Evolutionary conservation across 2,329 filamentous ascomycete species (phyloP), one percentile per base, ranked within the genome.

Genomic region (Aquanectria penicillioides): DNA sequence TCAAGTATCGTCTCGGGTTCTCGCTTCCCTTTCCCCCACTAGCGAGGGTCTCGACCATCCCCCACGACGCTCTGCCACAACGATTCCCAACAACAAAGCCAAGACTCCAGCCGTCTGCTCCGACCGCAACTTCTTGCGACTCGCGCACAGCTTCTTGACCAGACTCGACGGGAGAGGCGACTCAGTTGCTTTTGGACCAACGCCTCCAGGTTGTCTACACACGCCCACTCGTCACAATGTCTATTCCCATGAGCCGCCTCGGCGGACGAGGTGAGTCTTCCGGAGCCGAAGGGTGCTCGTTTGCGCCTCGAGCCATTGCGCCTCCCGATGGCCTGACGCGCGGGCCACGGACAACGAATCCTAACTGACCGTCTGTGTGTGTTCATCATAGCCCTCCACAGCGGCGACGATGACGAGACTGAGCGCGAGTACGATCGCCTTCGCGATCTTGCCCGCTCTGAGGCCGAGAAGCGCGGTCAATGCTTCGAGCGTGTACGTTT

Each of bases 391-490:
- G 92, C 90, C 76, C 92, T 94, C 81, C 92, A 89, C 77, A 89
- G 93, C 74, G 83, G 83, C 58, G 82, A 88, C 66, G 86, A 86
- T 72, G 80, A 80, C 67, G 84, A 89, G 58, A 82, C 87, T 53
- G 94, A 98, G 81, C 87, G 84, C 67, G 94, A 98, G 79, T 98
- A 98, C 77, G 94, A 98, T 74, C 91, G 92, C 51, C 85, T 98
- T 38, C 92, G 95, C 71, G 89, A 90, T 67, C 84, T 94, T 15
- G 95, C 94, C 15, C 88, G 92, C 63, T 83, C 88, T 69, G 94
- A 97, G 81, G 92, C 90, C 57, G 80, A 83, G 48, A 92, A 95
- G 80, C 90, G 92, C 67, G 86, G 86, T 63, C 83, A 85, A 49
- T 97, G 91, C 79, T 94, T 93, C 72, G 86, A 92, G 63, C 82